Evolutionary conservation across 2,329 filamentous ascomycete species (phyloP).

Genomic region (Lecanicillium sp.): DNA sequence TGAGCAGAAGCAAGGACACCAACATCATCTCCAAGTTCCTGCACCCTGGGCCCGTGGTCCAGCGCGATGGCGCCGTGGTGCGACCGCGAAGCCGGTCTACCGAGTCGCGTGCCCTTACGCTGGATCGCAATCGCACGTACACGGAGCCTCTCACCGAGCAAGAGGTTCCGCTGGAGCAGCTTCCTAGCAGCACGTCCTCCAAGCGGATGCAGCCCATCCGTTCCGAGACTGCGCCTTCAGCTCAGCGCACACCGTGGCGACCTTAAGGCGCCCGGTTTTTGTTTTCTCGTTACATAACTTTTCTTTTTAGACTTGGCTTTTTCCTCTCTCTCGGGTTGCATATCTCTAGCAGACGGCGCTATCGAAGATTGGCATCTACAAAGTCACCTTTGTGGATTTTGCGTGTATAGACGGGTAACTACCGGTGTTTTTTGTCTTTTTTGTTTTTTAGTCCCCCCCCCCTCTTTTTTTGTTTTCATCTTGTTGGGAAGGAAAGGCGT

Average conservation of each 20-base stretch:
- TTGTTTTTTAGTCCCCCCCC: no score
- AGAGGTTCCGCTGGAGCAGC: slow-evolving; percentile 22
- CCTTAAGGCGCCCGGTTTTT: neutral
- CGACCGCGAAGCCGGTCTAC: slow-evolving; percentile 25
- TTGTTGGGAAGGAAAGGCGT: neutral
- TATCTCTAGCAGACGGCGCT: neutral
- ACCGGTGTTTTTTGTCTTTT: neutral
- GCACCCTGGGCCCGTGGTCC: slow-evolving; percentile 41
- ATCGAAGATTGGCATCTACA: neutral
- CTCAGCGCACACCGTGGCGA: slow-evolving; percentile 16
- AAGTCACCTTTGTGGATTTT: neutral
- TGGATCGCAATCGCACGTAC: slow-evolving; percentile 12
- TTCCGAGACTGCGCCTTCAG: slow-evolving; percentile 22
- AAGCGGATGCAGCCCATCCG: slow-evolving; percentile 22
- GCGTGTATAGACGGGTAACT: neutral
- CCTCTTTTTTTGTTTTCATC: neutral
- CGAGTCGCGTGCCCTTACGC: slow-evolving; percentile 15
- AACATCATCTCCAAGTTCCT: slow-evolving; percentile 42
- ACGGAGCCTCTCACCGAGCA: slow-evolving; percentile 24
- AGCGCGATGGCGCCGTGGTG: slow-evolving; percentile 23
- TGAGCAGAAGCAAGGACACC: slow-evolving; percentile 33
- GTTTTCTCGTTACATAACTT: neutral
- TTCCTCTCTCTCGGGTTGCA: neutral
- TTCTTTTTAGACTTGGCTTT: neutral
- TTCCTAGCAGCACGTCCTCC: slow-evolving; percentile 21